Percentiles rank a stretch among this genome's conserved stretches.
phyloP scores from a whole-genome alignment of 192 early-diverging fungal genomes.

The Helicostylum pulchrum region DNA sequence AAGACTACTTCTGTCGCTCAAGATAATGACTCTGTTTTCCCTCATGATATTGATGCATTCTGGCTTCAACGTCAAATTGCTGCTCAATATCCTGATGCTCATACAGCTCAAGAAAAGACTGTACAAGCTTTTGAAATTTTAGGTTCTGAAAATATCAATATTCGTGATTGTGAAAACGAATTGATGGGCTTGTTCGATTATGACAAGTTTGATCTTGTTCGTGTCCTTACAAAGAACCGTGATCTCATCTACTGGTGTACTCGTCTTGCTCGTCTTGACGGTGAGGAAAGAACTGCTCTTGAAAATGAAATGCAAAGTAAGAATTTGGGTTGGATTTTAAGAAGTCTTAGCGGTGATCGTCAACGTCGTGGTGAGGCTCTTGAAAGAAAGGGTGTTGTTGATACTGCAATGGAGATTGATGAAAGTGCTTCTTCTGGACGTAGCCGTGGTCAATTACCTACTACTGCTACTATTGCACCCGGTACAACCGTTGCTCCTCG shows the following conservation, averaged over 20 bases:
- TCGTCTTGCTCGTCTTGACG: constrained; percentile 70
- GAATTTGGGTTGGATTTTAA: constrained; percentile 71
- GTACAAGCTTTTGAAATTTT: constrained; percentile 71
- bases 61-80: constrained; percentile 92
- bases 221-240: constrained; percentile 80
- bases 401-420: constrained; percentile 68
- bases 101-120: constrained; percentile 87
- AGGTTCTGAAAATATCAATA: constrained; percentile 53
- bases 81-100: constrained; percentile 79
- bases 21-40: constrained; percentile 40
- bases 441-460: constrained; percentile 31
- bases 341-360: constrained; percentile 60
- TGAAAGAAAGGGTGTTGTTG: constrained; percentile 59
- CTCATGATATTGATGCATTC: constrained; percentile 94
- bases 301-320: constrained; percentile 68
- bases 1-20: constrained; percentile 19
- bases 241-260: constrained; percentile 93
- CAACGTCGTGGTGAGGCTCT: constrained; percentile 46
- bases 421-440: constrained; percentile 29
- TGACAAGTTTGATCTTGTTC: constrained; percentile 94
- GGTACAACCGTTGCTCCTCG: constrained; percentile 53
- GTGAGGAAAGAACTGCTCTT: constrained; percentile 51
- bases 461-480: constrained; percentile 48
- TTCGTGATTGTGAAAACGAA: constrained; percentile 92
- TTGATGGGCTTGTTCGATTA: constrained; percentile 96